Evolutionary conservation across 139 green algal genomes (phyloP).

Genomic region (Chlorella sp.): DNA sequence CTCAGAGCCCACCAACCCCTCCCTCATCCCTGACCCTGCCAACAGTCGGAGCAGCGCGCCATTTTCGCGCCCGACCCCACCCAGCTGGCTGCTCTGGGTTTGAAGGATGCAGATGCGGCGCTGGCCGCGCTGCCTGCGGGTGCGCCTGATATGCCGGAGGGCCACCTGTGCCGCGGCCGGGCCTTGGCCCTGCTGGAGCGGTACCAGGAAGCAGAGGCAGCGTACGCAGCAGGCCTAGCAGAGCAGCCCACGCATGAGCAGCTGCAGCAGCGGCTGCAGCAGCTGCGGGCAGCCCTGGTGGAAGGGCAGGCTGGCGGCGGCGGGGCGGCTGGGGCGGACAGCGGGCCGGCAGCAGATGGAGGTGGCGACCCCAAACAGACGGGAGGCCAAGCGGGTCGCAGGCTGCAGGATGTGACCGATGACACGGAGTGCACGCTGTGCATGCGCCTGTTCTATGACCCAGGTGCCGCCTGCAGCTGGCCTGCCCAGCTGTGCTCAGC

Average conservation of each 20-base stretch:
- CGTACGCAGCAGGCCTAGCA: slow-evolving; percentile 44
- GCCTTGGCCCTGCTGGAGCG: slow-evolving; percentile 66
- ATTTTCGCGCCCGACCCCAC: slow-evolving; percentile 80
- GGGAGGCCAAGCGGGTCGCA: background rate
- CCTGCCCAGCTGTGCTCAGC: too few species aligned
- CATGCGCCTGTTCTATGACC: slow-evolving; percentile 89
- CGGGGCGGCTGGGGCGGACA: background rate
- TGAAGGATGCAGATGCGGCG: slow-evolving; percentile 67
- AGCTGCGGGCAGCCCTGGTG: background rate
- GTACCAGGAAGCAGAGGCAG: slow-evolving; percentile 53
- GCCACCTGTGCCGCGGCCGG: slow-evolving; percentile 31
- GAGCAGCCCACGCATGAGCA: slow-evolving; percentile 5
- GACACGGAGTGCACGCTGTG: slow-evolving; percentile 92
- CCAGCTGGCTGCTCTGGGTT: slow-evolving; percentile 63
- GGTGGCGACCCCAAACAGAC: background rate
- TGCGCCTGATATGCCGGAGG: background rate
- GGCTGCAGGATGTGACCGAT: slow-evolving; percentile 45
- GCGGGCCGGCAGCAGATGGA: background rate
- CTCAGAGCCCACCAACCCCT: too few species aligned
- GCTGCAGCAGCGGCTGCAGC: background rate
- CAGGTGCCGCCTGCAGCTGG: slow-evolving; percentile 36
- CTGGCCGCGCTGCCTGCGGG: slow-evolving; percentile 30
- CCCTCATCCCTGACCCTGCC: background rate
- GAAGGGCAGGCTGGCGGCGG: background rate
- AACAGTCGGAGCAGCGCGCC: slow-evolving; percentile 61